phyloP scores from a whole-genome alignment of 2,329 filamentous ascomycete species.

The Cladosporium cucumerinum region DNA sequence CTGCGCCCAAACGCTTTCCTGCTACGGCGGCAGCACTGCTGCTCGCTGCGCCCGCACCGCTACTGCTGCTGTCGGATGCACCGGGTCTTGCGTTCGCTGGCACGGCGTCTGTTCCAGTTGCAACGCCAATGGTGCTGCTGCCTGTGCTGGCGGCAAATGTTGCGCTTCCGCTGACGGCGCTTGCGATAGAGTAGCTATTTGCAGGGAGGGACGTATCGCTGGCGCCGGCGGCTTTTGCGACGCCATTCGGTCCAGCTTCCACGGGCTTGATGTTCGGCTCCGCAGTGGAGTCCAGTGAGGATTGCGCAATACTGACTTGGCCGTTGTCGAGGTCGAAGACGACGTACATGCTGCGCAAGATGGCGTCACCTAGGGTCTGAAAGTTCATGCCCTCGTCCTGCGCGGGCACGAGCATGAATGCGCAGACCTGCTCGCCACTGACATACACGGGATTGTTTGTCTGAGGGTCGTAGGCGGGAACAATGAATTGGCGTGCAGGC shows the following conservation, averaged over 20 bases:
- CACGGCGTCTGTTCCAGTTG: conserved; percentile 32
- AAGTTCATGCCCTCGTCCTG: conserved; percentile 19
- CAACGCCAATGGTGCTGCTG: conserved; percentile 27
- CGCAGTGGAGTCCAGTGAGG: conserved; percentile 26
- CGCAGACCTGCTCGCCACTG: conserved; percentile 25
- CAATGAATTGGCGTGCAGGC: conserved; percentile 29
- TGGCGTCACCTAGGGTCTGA: conserved; percentile 31
- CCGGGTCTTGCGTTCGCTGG: conserved; percentile 23
- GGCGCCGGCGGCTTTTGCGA: conserved; percentile 27
- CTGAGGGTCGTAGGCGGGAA: conserved; percentile 28
- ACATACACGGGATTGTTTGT: conserved; percentile 24
- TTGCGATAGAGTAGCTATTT: conserved; percentile 24
- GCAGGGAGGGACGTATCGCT: conserved; percentile 18
- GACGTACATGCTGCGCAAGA: conserved; percentile 35
- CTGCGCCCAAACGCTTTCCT: background rate
- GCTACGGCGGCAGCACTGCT: background rate
- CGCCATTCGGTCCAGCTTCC: conserved; percentile 26
- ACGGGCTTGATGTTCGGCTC: conserved; percentile 27
- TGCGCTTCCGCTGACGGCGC: conserved; percentile 22
- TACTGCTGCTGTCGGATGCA: background rate
- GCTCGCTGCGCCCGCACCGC: background rate
- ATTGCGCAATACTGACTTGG: conserved; percentile 34
- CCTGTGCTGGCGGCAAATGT: conserved; percentile 25
- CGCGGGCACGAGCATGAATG: conserved; percentile 27
- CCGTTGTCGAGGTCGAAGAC: conserved; percentile 38